Percentiles rank a stretch among this genome's conserved stretches.
Evolutionary conservation across 306 rosid genomes (phyloP).

Genomic region (Vigna nakashimae): DNA sequence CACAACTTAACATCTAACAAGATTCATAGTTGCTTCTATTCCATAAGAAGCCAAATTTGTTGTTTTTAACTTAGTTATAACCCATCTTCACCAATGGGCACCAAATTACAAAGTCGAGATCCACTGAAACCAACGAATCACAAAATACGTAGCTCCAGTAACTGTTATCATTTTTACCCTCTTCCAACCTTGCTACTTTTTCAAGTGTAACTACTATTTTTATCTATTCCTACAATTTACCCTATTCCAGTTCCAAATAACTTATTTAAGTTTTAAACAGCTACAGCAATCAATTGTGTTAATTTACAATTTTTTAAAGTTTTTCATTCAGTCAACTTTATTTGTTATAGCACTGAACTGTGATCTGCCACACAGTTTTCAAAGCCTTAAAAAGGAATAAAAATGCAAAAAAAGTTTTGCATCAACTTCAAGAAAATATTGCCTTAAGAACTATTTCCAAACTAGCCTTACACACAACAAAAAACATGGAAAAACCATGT

Average conservation of each 20-base stretch:
- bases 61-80: background rate
- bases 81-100: background rate
- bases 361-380: constrained; percentile 2
- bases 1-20: no score
- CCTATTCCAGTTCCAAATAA: constrained; percentile 7
- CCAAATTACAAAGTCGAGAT: background rate
- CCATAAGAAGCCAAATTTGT: background rate
- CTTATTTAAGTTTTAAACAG: constrained; percentile 21
- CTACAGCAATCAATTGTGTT: background rate
- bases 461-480: background rate
- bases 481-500: background rate
- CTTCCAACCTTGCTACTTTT: background rate
- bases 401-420: background rate
- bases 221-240: background rate
- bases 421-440: background rate
- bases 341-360: background rate
- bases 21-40: constrained; percentile 2
- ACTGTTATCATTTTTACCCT: constrained; percentile 19
- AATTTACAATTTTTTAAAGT: background rate
- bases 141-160: constrained; percentile 1
- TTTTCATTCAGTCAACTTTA: background rate
- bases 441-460: background rate
- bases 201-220: constrained; percentile 4
- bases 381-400: constrained; percentile 20
- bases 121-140: background rate